Base-by-base conservation (phyloP, 2,329 filamentous ascomycete species). In the Colletotrichum sp. region DNA sequence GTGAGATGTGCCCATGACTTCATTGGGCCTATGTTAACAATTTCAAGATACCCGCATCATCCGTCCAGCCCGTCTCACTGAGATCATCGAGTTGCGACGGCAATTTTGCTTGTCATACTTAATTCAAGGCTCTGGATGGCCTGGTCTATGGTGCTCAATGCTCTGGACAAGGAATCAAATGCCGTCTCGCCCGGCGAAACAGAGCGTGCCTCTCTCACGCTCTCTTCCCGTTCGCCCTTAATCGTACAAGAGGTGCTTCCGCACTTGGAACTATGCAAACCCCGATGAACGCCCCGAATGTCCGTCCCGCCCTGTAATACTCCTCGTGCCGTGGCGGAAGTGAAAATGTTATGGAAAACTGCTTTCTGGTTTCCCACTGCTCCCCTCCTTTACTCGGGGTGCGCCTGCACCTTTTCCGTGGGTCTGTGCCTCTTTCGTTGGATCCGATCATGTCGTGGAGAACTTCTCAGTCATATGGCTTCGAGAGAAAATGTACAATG, bases 401-500 rank as follows among this genome's bases (percentile, higher is more conserved):
- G 71, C 71, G 36, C 69, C 62, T 72, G 59, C 74, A 74, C 71
- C 74, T 69, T 14, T 70, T 62, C 65, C 65, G 48, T 74, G 66
- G 64, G 74, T 74, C 74, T 76, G 66, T 76, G 74, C 64, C 66
- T 76, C 59, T 70, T 73, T 75, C 74, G 69, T 74, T 62, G 71
- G 62, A 76, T 74, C 65, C 61, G 74, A 69, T 74, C 74, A 74
- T 76, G 65, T 74, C 74, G 74, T 76, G 70, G 70, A 70, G 61
- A 76, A 76, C 71, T 74, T 76, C 74, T 74, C 74, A 76, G 48
- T 76, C 74, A 74, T 69, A 62, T 76, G 74, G 71, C 61, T 76
- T 69, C 59, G 65, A 66, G 64, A 65, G 65, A 76, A 76, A 76
- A 76, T 76, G 74, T 76, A 76, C 74, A 76, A 74, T 74, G 66